Evolutionary conservation across 1,284 basidiomycete genomes (phyloP).

Genomic region (Malassezia nana): DNA sequence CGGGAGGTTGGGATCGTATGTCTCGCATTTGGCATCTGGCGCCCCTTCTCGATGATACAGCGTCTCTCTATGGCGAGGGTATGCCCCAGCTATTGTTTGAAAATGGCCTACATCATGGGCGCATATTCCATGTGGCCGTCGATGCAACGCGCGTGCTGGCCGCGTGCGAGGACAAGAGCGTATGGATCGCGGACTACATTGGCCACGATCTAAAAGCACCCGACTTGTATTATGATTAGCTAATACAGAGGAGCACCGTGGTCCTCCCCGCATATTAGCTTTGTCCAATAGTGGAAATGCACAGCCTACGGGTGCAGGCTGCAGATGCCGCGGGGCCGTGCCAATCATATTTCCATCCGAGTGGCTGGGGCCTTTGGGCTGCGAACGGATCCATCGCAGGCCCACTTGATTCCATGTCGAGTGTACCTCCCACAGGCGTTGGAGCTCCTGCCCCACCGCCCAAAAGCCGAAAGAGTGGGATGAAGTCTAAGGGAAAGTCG

Average conservation of each 20-base stretch:
- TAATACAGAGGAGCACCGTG: not conserved
- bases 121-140: conserved; percentile 11
- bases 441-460: conserved; percentile 7
- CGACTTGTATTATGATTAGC: not conserved
- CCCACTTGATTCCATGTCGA: not conserved
- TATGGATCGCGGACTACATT: conserved; percentile 12
- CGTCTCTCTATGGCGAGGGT: not conserved
- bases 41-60: not conserved
- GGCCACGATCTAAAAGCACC: not conserved
- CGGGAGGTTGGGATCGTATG: conserved; percentile 11
- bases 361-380: not conserved
- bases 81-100: not conserved
- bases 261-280: not conserved
- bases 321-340: not conserved
- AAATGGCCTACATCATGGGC: conserved; percentile 6
- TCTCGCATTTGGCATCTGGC: conserved; percentile 12
- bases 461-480: conserved; percentile 2
- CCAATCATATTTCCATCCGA: not conserved
- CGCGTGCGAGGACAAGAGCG: conserved; percentile 7
- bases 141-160: conserved; percentile 6
- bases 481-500: not conserved
- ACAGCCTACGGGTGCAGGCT: not conserved
- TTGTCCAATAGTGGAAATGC: not conserved
- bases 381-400: not conserved
- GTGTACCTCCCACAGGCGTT: not conserved